Base-by-base conservation (phyloP, 768 basidiomycete species). In the Serendipita indica region DNA sequence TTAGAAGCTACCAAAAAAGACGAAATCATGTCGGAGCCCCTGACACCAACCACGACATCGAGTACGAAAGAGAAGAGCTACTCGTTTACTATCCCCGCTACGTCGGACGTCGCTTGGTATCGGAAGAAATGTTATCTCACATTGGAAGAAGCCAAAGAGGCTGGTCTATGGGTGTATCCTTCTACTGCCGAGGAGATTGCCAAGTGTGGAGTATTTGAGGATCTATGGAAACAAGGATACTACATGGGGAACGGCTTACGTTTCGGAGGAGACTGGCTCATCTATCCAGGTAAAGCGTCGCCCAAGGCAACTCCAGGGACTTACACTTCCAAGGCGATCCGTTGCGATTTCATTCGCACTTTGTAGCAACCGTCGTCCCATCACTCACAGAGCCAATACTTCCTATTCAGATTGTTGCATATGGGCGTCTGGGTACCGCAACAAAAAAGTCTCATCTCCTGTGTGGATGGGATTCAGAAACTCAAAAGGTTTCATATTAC, bases 371-470 rank as follows among this genome's bases (percentile, higher is more conserved):
- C 3, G 86, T 96, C 12, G 69, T 89, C 30, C 77, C 85, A 12
- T 80, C 85, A 4, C 79, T 79, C 1, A 62, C 69, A 46, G 66
- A 80, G 12, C 63, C 75, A 1, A 74, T 99, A 56, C 74, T 77
- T 49, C 92, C 96, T 3, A 88, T 94, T 81, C 91, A 98, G 69
- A 79, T 99, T 45, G 87, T 99, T 22, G 93, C 94, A 0, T 92
- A 92, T 67, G 96, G 96, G 16, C 78, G 96, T 33, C 71, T 99
- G 33, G 96, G 94, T 1, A 99, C 96, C 2, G 96, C 88, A 10
- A 97, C 96, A 6, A 98, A 97, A 70, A 99, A 99, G 71, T 81
- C 90, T 0, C 93, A 97, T 68, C 71, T 98, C 30, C 71, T 98
- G 2, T 96, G 91, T 65, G 81, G 83, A 32, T 96, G 87, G 85